Percentiles rank a stretch among this genome's conserved stretches.
Evolutionary conservation across 2,329 filamentous ascomycete genomes (phyloP).

Genomic region (Phaeosphaeriaceae sp.): DNA sequence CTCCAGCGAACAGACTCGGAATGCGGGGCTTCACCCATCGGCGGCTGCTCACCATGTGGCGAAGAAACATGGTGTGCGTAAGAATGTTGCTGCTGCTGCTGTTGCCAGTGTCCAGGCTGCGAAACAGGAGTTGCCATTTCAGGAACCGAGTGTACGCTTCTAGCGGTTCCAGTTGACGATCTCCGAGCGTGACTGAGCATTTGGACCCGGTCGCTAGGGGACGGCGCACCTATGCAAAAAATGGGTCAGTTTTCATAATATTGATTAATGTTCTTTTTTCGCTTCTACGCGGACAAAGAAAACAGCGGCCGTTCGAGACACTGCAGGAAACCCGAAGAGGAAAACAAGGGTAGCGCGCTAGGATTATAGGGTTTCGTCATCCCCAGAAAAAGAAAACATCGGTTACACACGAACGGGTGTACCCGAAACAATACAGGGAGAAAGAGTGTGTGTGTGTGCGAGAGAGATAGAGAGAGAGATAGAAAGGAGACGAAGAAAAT

Average conservation of each 20-base stretch:
- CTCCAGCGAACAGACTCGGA: constrained; percentile 44
- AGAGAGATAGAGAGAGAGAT: too few species aligned
- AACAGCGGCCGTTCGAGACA: constrained; percentile 23
- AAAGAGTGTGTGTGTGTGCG: constrained; percentile 19
- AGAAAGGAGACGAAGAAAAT: too few species aligned
- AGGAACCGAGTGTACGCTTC: constrained; percentile 46
- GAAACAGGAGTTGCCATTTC: constrained; percentile 46
- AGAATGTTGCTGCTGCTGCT: constrained; percentile 40
- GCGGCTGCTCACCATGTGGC: constrained; percentile 42
- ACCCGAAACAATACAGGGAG: constrained; percentile 37
- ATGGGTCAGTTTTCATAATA: constrained; percentile 27
- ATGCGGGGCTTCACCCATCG: constrained; percentile 37
- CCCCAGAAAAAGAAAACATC: constrained; percentile 24
- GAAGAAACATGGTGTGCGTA: constrained; percentile 43
- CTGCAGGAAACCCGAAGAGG: constrained; percentile 36
- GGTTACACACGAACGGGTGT: constrained; percentile 32
- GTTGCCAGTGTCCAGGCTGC: constrained; percentile 47
- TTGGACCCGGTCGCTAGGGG: constrained; percentile 48
- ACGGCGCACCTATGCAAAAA: constrained; percentile 39
- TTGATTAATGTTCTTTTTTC: constrained; percentile 23
- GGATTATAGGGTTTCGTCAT: constrained; percentile 13
- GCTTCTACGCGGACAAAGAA: constrained; percentile 8
- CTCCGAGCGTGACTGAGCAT: constrained; percentile 48
- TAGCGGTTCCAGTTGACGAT: constrained; percentile 46
- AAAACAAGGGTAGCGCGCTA: constrained; percentile 14